Evolutionary conservation across 768 basidiomycete genomes (phyloP), one percentile per base, ranked within the genome.

Genomic region (Phanerochaete sordida): DNA sequence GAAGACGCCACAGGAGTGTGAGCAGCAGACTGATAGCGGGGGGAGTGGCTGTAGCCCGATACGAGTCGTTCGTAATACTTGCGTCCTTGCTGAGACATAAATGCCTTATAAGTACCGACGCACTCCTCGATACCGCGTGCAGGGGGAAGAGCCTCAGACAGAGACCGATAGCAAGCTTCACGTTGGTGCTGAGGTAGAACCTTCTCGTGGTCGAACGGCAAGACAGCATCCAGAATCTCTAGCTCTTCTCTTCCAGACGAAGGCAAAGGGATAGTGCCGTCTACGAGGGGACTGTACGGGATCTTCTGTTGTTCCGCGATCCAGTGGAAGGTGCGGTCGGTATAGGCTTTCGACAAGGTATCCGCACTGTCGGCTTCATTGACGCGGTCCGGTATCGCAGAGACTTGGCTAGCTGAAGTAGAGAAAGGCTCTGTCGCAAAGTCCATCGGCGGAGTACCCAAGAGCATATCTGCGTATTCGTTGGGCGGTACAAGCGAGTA

Each of bases 91-190:
- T 78, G 74, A 56, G 78, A 73, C 84, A 84, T 85, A 64, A 78
- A 76, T 51, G 74, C 71, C 60, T 73, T 74, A 67, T 87, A 86
- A 9, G 79, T 78, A 23, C 81, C 83, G 59, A 79, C 75, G 46
- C 74, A 76, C 66, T 85, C 82, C 61, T 80, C 76, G 45, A 83
- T 74, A 44, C 79, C 79, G 31, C 68, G 58, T 21, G 77, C 73
- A 58, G 77, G 75, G 15, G 79, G 80, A 52, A 87, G 76, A 46
- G 73, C 78, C 62, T 73, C 75, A 59, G 81, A 77, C 39, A 87
- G 71, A 27, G 80, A 70, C 51, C 79, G 74, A 64, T 87, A 87
- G 58, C 82, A 73, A 26, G 75, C 79, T 55, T 72, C 69, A 33
- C 84, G 81, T 66, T 85, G 82, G n/a, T 68, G 64, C 57, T 71